Evolutionary conservation across 2,329 filamentous ascomycete species (phyloP).

Genomic region (Talaromyces sp.): DNA sequence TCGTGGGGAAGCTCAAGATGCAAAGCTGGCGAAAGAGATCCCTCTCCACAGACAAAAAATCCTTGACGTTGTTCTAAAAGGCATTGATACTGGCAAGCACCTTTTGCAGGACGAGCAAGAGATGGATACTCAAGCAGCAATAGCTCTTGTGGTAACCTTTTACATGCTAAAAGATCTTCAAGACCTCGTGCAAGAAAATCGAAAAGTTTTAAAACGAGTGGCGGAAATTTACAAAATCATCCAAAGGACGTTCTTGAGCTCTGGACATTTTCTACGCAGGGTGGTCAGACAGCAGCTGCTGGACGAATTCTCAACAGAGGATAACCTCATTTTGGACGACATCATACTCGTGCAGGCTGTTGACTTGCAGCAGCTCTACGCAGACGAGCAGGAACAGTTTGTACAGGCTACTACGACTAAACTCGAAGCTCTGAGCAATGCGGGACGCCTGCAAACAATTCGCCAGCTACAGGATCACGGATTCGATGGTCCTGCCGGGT

Average conservation of each 20-base stretch:
- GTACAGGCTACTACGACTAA: slow-evolving; percentile 30
- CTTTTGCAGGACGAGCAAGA: slow-evolving; percentile 28
- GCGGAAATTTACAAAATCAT: slow-evolving; percentile 22
- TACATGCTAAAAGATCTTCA: slow-evolving; percentile 37
- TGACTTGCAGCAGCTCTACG: slow-evolving; percentile 30
- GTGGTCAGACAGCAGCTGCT: slow-evolving; percentile 31
- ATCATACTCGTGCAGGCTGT: slow-evolving; percentile 32
- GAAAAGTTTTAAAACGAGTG: slow-evolving; percentile 29
- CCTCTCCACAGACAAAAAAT: slow-evolving; percentile 27
- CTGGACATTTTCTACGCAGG: slow-evolving; percentile 21
- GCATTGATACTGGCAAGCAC: slow-evolving; percentile 31
- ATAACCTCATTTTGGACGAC: slow-evolving; percentile 22
- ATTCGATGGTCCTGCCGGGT: slow-evolving; percentile 23
- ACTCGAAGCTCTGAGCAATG: slow-evolving; percentile 28
- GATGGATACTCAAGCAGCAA: slow-evolving; percentile 21
- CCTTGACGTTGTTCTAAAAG: slow-evolving; percentile 28
- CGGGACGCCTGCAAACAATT: slow-evolving; percentile 26
- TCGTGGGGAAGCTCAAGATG: slow-evolving; percentile 23
- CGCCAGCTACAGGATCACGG: slow-evolving; percentile 25
- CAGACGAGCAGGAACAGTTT: slow-evolving; percentile 33
- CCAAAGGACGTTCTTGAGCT: slow-evolving; percentile 18
- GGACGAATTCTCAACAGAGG: slow-evolving; percentile 23
- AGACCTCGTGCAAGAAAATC: slow-evolving; percentile 25
- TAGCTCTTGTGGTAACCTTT: slow-evolving; percentile 32
- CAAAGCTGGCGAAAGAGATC: slow-evolving; percentile 26